These are phyloP conservation scores for Kalmusia sp. DNA, from an alignment of 2,329 filamentous ascomycete species.

Conservation along the genomic window DNA sequence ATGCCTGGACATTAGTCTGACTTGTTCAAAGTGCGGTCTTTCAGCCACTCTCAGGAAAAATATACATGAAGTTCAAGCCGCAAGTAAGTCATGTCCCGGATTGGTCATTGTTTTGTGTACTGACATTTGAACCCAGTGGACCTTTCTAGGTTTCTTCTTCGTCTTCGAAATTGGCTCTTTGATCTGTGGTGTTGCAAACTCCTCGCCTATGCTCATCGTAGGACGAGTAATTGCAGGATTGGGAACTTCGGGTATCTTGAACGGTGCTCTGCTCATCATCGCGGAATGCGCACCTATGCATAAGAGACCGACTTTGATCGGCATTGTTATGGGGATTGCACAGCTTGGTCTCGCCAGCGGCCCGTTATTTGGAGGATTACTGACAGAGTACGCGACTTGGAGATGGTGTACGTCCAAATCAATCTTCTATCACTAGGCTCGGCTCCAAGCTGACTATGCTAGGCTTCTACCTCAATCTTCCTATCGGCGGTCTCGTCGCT, in stretches of 20 bases:
- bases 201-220: conserved; percentile 11
- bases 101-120: not conserved
- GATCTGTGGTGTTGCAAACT: conserved; percentile 5
- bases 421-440: not conserved
- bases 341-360: conserved; percentile 5
- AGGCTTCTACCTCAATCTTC: conserved; percentile 7
- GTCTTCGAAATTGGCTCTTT: conserved; percentile 12
- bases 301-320: conserved; percentile 5
- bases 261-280: conserved; percentile 8
- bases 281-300: conserved; percentile 1
- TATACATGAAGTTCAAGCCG: conserved; percentile 4
- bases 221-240: conserved; percentile 11
- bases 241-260: conserved; percentile 9
- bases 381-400: conserved; percentile 10
- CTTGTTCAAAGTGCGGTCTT: conserved; percentile 2
- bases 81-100: not conserved
- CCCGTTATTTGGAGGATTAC: conserved; percentile 8
- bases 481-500: not conserved
- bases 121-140: not conserved
- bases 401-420: conserved; percentile 5
- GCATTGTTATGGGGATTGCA: not conserved
- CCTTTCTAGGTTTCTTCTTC: conserved; percentile 6
- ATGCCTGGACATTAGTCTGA: no score
- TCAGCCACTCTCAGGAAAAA: conserved; percentile 7
- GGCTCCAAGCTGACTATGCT: not conserved